Conservation (phyloP, 495 filamentous ascomycete genomes). For the Tuber magnatum region DNA sequence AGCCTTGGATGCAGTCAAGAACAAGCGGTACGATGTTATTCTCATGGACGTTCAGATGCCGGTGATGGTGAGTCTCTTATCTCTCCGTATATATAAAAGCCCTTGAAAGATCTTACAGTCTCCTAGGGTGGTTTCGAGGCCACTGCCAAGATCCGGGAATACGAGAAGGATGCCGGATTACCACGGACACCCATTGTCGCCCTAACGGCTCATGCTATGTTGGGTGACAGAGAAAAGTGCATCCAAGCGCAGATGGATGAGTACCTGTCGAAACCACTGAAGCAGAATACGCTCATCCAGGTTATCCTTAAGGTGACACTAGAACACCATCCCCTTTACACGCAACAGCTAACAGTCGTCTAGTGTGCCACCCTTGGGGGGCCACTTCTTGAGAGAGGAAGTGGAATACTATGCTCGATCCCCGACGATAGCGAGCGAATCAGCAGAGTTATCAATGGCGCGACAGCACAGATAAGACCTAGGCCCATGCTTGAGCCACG, state of each 20-base stretch:
- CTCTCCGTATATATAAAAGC: neutral
- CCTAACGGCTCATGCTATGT: slow-evolving; percentile 96
- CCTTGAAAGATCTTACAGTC: slow-evolving; percentile 11
- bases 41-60: slow-evolving; percentile 99
- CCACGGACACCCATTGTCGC: slow-evolving; percentile 92
- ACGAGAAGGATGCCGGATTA: slow-evolving; percentile 68
- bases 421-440: slow-evolving; percentile 40
- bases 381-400: slow-evolving; percentile 60
- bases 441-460: slow-evolving; percentile 36
- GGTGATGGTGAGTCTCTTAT: slow-evolving; percentile 62
- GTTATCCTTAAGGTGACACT: slow-evolving; percentile 71
- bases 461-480: slow-evolving; percentile 29
- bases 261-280: slow-evolving; percentile 94
- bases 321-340: slow-evolving; percentile 13
- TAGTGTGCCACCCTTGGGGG: slow-evolving; percentile 81
- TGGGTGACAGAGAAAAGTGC: slow-evolving; percentile 97
- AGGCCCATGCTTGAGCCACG: slow-evolving; percentile 31
- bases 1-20: slow-evolving; percentile 80
- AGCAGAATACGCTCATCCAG: slow-evolving; percentile 97
- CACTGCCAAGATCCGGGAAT: slow-evolving; percentile 92
- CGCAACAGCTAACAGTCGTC: slow-evolving; percentile 33
- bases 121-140: slow-evolving; percentile 88
- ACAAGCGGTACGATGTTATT: slow-evolving; percentile 89
- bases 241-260: slow-evolving; percentile 99
- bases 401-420: slow-evolving; percentile 37